phyloP scores from a whole-genome alignment of 495 filamentous ascomycete genomes.

The Neurospora hispaniola region DNA sequence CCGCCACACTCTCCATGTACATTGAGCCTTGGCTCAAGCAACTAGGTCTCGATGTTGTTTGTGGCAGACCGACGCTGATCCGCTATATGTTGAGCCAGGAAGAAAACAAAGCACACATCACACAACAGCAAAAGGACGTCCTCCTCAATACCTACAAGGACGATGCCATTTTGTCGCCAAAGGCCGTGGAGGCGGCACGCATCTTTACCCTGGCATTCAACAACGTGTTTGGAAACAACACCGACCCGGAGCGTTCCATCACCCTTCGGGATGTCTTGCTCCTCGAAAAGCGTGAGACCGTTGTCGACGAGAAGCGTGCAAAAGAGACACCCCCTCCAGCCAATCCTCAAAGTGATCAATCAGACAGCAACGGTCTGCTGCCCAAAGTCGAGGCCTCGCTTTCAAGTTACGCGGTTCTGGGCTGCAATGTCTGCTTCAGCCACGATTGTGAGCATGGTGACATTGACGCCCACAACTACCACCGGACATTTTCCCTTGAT shows the following conservation, averaged over 20 bases:
- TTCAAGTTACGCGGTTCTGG: slow-evolving; percentile 33
- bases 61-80: slow-evolving; percentile 33
- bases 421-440: slow-evolving; percentile 37
- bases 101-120: slow-evolving; percentile 27
- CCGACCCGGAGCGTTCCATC: slow-evolving; percentile 15
- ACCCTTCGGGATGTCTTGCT: slow-evolving; percentile 32
- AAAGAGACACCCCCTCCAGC: slow-evolving; percentile 29
- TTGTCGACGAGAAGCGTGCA: slow-evolving; percentile 34
- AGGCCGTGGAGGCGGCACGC: slow-evolving; percentile 21
- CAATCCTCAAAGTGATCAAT: slow-evolving; percentile 5
- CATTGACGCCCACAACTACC: slow-evolving; percentile 35
- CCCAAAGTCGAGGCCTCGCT: slow-evolving; percentile 27
- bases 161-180: slow-evolving; percentile 22
- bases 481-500: slow-evolving; percentile 33
- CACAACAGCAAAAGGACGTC: slow-evolving; percentile 33
- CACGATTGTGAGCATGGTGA: slow-evolving; percentile 42
- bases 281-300: slow-evolving; percentile 33
- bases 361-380: slow-evolving; percentile 7
- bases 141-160: slow-evolving; percentile 30
- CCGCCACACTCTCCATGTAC: slow-evolving; percentile 31
- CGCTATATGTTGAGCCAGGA: slow-evolving; percentile 31
- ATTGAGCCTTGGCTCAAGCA: slow-evolving; percentile 34
- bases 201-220: slow-evolving; percentile 36
- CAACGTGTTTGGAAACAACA: slow-evolving; percentile 23
- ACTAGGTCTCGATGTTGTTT: slow-evolving; percentile 28